Evolutionary conservation across 768 basidiomycete species (phyloP).

Genomic region (Serendipita sp.): DNA sequence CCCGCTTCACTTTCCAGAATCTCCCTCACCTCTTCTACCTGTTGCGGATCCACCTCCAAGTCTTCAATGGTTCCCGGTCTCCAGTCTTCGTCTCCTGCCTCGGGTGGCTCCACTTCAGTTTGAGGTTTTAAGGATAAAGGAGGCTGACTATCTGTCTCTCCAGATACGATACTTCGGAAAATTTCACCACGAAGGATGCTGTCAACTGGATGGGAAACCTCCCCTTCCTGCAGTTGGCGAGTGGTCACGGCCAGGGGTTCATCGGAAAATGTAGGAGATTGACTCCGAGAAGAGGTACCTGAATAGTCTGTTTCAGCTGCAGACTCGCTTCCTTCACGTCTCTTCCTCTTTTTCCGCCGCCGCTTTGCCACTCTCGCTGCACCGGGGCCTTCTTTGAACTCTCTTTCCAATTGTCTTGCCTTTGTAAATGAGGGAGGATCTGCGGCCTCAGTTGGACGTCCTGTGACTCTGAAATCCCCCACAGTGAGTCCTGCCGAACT

Average conservation of each 20-base stretch:
- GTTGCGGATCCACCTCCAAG: slow-evolving; percentile 37
- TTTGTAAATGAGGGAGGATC: slow-evolving; percentile 75
- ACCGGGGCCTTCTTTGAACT: slow-evolving; percentile 27
- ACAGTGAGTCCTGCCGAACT: slow-evolving; percentile 74
- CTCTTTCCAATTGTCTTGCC: slow-evolving; percentile 40
- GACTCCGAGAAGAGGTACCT: not conserved
- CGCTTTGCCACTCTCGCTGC: slow-evolving; percentile 19
- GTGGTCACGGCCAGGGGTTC: not conserved
- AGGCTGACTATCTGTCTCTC: not conserved
- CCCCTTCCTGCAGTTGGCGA: not conserved
- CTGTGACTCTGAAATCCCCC: slow-evolving; percentile 64
- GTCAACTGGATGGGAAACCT: not conserved
- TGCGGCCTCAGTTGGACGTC: slow-evolving; percentile 84
- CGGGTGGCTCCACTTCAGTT: not conserved
- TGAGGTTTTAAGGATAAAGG: not conserved
- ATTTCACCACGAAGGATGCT: not conserved
- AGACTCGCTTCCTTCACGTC: slow-evolving; percentile 21
- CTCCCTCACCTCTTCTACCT: slow-evolving; percentile 54
- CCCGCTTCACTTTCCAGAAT: slow-evolving; percentile 51
- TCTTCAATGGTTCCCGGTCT: not conserved
- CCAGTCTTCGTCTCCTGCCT: not conserved
- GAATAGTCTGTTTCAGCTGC: slow-evolving; percentile 20
- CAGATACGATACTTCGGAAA: not conserved
- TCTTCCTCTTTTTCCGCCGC: slow-evolving; percentile 32
- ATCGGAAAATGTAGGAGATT: not conserved